phyloP scores from a whole-genome alignment of 345 rosid species.

The Pistacia atlantica region DNA sequence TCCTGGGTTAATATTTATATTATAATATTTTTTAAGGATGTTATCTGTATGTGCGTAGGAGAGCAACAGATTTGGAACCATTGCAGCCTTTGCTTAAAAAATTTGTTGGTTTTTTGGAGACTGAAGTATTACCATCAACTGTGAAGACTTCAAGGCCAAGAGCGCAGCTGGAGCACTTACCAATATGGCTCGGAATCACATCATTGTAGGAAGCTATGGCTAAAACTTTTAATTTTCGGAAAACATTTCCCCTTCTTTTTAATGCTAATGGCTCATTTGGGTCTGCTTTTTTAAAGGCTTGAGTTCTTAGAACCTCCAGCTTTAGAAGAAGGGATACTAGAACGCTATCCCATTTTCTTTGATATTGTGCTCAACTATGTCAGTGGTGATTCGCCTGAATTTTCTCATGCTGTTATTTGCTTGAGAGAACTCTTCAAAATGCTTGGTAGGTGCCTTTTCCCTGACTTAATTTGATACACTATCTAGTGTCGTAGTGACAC shows the following conservation, averaged over 20 bases:
- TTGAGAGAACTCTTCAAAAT: slow-evolving; percentile 87
- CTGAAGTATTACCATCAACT: slow-evolving; percentile 66
- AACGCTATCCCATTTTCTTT: slow-evolving; percentile 89
- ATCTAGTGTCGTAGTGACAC: slow-evolving; percentile 7
- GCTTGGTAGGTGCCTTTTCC: slow-evolving; percentile 65
- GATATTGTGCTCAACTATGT: slow-evolving; percentile 91
- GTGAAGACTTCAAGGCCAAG: slow-evolving; percentile 69
- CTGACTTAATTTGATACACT: slow-evolving; percentile 5
- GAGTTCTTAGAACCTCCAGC: slow-evolving; percentile 94
- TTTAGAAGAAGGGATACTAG: slow-evolving; percentile 93
- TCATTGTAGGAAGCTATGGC: slow-evolving; percentile 67
- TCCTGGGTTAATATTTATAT: slow-evolving; percentile 7
- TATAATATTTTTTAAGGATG: slow-evolving; percentile 12
- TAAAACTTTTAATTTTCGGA: slow-evolving; percentile 24
- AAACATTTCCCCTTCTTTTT: slow-evolving; percentile 9
- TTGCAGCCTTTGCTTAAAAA: slow-evolving; percentile 89
- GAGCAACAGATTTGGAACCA: slow-evolving; percentile 85
- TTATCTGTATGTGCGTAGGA: slow-evolving; percentile 49
- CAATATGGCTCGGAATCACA: slow-evolving; percentile 93
- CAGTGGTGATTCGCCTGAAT: slow-evolving; percentile 84
- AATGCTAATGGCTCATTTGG: slow-evolving; percentile 13
- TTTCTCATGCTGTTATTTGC: slow-evolving; percentile 86
- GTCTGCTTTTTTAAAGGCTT: slow-evolving; percentile 59
- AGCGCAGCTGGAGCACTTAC: slow-evolving; percentile 61
- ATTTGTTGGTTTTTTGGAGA: slow-evolving; percentile 75